Evolutionary conservation across 148 eudicot species (phyloP).

Genomic region (Rhododendron simsii): DNA sequence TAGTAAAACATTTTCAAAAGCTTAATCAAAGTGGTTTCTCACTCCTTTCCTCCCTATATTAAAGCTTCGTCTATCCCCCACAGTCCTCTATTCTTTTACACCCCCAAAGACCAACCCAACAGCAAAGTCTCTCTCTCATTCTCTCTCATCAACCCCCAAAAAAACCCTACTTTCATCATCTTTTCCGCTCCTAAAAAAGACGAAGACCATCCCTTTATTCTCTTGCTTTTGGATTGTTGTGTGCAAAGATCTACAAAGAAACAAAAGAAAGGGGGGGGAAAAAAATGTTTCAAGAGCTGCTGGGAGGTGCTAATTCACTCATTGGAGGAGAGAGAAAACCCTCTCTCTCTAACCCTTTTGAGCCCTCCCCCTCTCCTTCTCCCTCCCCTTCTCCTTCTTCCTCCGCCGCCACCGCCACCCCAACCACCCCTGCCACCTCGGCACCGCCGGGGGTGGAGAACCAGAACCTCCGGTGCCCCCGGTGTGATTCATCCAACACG

Average conservation of each 20-base stretch:
- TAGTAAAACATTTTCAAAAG: background rate
- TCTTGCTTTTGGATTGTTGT: conserved; percentile 28
- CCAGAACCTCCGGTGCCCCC: conserved; percentile 63
- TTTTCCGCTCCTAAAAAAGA: conserved; percentile 15
- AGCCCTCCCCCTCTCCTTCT: conserved; percentile 18
- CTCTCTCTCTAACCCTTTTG: conserved; percentile 19
- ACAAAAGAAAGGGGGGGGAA: background rate
- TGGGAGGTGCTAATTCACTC: conserved; percentile 39
- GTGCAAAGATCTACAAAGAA: conserved; percentile 26
- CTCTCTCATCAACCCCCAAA: conserved; percentile 6
- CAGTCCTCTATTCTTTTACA: conserved; percentile 21
- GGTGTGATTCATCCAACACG: conserved; percentile 77
- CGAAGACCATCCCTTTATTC: conserved; percentile 17
- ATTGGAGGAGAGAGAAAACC: conserved; percentile 38
- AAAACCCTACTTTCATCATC: conserved; percentile 28
- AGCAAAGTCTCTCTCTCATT: background rate
- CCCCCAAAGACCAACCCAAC: conserved; percentile 18
- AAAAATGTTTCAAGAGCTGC: conserved; percentile 74
- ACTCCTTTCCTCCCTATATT: conserved; percentile 11
- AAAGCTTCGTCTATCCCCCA: conserved; percentile 12
- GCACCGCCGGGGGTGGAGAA: conserved; percentile 12
- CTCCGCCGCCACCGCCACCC: conserved; percentile 22
- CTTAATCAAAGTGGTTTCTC: background rate
- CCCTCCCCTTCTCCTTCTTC: conserved; percentile 29
- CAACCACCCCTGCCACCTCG: conserved; percentile 15